Evolutionary conservation across 2,329 filamentous ascomycete genomes (phyloP), one percentile per base, ranked within the genome.

Genomic region (Claviceps monticola): DNA sequence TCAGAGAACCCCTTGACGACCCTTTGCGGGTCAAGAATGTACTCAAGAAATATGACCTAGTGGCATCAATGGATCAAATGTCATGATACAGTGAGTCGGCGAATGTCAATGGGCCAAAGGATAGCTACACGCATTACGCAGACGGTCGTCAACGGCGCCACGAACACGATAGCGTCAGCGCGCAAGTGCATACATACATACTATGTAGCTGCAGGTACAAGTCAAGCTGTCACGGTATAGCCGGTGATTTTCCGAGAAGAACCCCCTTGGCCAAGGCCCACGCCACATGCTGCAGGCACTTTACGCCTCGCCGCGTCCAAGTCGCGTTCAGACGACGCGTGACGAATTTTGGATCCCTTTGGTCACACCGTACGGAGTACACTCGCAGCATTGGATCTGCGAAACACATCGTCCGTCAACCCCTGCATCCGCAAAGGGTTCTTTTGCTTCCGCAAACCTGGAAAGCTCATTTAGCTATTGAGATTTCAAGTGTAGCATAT

Each of bases 271-370:
- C 26, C 2, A 8, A 29, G 9, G n/a, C n/a, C n/a, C n/a, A n/a
- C 19, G 2, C 29, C 29, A 34, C 29, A 34, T 34, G 51, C 59
- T 62, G 60, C 60, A 65, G 64, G 57, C 50, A 52, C 50, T 52
- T 38, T 36, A 48, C 13, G 5, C 17, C 36, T 9, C 19, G 21
- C 36, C 48, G 48, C 48, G 48, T 50, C 39, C 17, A 4, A 38
- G 19, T 37, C 39, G 48, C 48, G 48, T 17, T n/a, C 29, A 34
- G 29, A 9, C 3, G 9, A 34, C 29, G 29, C 29, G 29, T 34
- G 29, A 4, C 29, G 29, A 34, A 34, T 34, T 34, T 34, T 34
- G 9, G 29, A 34, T 9, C 29, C 8, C 29, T 11, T 34, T 34
- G 29, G 3, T 34, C 29, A n/a, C n/a, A n/a, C n/a, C n/a, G n/a